Conservation (phyloP, 2,329 filamentous ascomycete species). For the Colletotrichum sp. region DNA sequence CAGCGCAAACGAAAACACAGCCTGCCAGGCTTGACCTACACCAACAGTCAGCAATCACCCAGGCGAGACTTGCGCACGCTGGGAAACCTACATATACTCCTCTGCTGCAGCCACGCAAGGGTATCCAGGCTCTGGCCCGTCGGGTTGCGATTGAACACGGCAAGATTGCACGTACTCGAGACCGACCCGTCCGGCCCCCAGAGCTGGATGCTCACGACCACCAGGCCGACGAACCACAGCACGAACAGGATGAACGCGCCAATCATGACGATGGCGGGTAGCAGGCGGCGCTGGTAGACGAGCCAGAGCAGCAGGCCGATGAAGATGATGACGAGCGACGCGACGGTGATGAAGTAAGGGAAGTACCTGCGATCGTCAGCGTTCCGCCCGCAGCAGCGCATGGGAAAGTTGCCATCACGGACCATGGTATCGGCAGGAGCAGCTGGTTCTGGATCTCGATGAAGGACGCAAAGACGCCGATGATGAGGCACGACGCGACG, state of each 20-base stretch:
- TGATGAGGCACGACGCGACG: conserved; percentile 59
- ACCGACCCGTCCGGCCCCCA: conserved; percentile 66
- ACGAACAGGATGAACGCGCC: conserved; percentile 70
- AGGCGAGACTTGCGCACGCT: background rate
- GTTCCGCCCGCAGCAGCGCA: background rate
- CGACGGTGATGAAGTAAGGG: conserved; percentile 67
- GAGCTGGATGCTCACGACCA: conserved; percentile 66
- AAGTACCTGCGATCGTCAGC: conserved; percentile 60
- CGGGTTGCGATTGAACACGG: conserved; percentile 58
- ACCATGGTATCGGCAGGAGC: conserved; percentile 64
- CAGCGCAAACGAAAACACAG: conserved; percentile 67
- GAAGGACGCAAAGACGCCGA: conserved; percentile 67
- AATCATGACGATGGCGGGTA: conserved; percentile 67
- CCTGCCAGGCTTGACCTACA: conserved; percentile 66
- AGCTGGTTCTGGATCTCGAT: conserved; percentile 63
- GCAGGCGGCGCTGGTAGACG: conserved; percentile 64
- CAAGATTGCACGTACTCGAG: conserved; percentile 62
- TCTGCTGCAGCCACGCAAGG: conserved; percentile 68
- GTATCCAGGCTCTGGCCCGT: conserved; percentile 58
- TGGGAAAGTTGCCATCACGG: conserved; percentile 26
- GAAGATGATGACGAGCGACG: conserved; percentile 67
- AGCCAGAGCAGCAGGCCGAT: conserved; percentile 69
- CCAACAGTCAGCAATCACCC: background rate
- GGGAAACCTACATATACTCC: conserved; percentile 62
- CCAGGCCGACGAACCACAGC: conserved; percentile 70